These are phyloP conservation scores for Colletotrichum viniferum DNA, from an alignment of 2,329 filamentous ascomycete species.

Conservation along the genomic window DNA sequence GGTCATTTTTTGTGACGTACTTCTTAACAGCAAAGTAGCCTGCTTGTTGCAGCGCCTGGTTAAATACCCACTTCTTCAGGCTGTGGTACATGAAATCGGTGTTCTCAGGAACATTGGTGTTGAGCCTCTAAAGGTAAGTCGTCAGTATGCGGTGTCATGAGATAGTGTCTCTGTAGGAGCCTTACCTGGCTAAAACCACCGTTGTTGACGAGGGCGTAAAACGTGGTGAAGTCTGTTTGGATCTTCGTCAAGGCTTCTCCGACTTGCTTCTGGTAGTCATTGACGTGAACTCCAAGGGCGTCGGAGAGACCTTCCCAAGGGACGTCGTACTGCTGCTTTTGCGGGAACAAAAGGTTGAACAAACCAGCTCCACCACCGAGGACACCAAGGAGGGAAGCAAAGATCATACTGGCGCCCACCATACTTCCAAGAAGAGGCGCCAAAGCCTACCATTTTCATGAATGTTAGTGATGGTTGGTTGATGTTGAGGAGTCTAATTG, in stretches of 20 bases:
- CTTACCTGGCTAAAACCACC: not conserved
- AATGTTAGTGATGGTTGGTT: not conserved
- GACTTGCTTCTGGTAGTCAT: not conserved
- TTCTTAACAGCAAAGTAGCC: constrained; percentile 7
- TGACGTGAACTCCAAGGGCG: not conserved
- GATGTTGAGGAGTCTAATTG: rapidly evolving
- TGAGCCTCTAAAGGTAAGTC: not conserved
- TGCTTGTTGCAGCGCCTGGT: not conserved
- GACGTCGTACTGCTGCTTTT: not conserved
- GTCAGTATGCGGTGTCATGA: not conserved
- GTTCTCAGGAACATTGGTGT: not conserved
- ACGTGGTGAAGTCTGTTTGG: not conserved
- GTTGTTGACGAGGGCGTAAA: not conserved
- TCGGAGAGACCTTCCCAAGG: not conserved
- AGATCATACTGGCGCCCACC: not conserved
- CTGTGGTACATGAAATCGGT: constrained; percentile 7
- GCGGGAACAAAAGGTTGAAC: not conserved
- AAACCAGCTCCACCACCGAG: not conserved
- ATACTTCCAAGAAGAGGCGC: not conserved
- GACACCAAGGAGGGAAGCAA: not conserved
- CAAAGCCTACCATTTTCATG: not conserved
- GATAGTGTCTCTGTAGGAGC: no score
- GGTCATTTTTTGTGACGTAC: not conserved
- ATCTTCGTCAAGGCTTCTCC: not conserved
- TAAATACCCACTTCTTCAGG: not conserved